These are phyloP conservation scores for Actinomucor elegans DNA, from an alignment of 371 early-diverging fungal genomes.

Conservation along the genomic window DNA sequence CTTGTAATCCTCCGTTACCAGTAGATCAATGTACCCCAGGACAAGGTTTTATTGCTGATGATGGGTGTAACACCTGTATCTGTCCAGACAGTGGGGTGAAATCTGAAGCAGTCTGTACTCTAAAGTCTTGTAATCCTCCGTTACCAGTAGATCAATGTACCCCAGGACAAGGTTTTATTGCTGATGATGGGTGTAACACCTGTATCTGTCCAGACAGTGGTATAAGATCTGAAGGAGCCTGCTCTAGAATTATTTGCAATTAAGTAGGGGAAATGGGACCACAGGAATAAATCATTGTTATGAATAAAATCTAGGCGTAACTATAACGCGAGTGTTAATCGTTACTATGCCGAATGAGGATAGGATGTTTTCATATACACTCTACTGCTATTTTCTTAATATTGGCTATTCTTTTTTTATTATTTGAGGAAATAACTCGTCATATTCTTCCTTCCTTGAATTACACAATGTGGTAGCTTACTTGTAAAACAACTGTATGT, in stretches of 20 bases:
- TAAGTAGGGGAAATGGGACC: no score
- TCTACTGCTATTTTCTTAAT: no score
- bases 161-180: background rate
- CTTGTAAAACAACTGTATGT: no score
- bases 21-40: background rate
- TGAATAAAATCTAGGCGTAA: no score
- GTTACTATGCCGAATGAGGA: no score
- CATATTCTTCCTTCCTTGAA: no score
- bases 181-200: background rate
- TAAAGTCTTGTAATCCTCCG: background rate
- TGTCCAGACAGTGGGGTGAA: background rate
- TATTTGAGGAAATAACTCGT: no score
- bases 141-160: background rate
- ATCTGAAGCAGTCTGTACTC: background rate
- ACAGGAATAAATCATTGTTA: no score
- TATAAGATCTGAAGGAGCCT: background rate
- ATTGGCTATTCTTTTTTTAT: no score
- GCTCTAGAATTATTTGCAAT: background rate
- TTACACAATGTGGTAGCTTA: no score
- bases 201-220: slow-evolving; percentile 1
- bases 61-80: background rate
- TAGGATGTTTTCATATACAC: no score
- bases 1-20: background rate
- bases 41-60: background rate
- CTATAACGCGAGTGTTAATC: no score